A percentile compares a stretch with the other conserved stretches of the same genome.
Evolutionary conservation across 192 early-diverging fungal genomes (phyloP).

Genomic region (Rhizophagus clarus): DNA sequence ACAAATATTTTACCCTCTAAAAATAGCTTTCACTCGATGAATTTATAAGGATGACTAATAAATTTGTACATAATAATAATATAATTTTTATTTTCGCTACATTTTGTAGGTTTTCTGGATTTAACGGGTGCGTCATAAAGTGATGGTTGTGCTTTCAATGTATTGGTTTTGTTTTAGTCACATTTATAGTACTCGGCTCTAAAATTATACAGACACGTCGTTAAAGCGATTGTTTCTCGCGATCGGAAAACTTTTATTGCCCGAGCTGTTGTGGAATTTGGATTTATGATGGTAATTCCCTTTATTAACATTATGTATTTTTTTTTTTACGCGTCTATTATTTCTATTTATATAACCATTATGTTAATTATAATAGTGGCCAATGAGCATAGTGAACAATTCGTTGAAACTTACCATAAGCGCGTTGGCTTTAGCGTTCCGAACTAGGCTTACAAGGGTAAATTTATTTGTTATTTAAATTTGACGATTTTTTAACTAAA

Average conservation of each 20-base stretch:
- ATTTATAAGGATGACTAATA: no score
- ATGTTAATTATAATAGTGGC: slow-evolving; percentile 46
- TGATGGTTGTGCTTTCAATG: neutral
- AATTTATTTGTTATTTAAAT: neutral
- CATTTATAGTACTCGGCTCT: neutral
- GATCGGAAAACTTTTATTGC: slow-evolving; percentile 62
- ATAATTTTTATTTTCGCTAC: no score
- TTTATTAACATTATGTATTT: slow-evolving; percentile 5
- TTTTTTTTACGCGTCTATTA: no score
- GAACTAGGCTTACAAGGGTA: slow-evolving; percentile 59
- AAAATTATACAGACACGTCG: slow-evolving; percentile 61
- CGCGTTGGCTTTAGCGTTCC: slow-evolving; percentile 59
- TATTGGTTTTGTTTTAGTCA: neutral
- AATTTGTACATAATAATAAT: no score
- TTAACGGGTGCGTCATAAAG: slow-evolving; percentile 45
- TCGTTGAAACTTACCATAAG: slow-evolving; percentile 61
- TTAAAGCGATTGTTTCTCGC: slow-evolving; percentile 75
- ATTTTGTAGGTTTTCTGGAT: slow-evolving; percentile 50
- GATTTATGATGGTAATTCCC: slow-evolving; percentile 56
- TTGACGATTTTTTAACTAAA: neutral
- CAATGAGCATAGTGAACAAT: slow-evolving; percentile 66
- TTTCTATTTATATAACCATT: neutral
- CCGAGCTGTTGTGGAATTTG: slow-evolving; percentile 66
- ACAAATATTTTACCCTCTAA: no score
- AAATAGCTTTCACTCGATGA: no score